Base-by-base conservation (phyloP, 768 basidiomycete species). In the Phlegmacium glaucopus region DNA sequence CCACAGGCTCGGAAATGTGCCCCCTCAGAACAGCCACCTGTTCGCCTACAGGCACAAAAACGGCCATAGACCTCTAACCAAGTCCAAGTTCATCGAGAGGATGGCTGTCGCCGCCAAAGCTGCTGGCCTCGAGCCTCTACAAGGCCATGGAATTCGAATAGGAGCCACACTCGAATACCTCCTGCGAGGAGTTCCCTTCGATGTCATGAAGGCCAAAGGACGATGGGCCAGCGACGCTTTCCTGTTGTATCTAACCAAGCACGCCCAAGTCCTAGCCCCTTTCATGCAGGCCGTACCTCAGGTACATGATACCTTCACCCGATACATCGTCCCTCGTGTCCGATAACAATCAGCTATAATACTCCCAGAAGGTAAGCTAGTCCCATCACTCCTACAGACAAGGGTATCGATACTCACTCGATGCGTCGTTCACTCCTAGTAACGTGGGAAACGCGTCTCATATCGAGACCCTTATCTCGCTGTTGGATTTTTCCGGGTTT, bases 181-280 rank as follows among this genome's bases (percentile, higher is more conserved):
- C 0, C 46, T 62, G 0, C 41, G 44, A 3, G 60, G 60, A 0
- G 45, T 58, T 61, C 32, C n/a, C n/a, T 34, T 34, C 6, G 32
- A 34, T 4, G 6, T 34, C 3, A 34, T 34, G 32, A 66, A 67
- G 16, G 53, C 57, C 0, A 63, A 60, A 39, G 65, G 65, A 1
- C 47, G 61, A 1, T 69, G 66, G 66, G 48, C 54, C 0, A 53
- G 66, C 3, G 61, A 66, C 4, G 39, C 64, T 0, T 69, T 69
- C 47, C 42, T 42, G 0, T 2, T 54, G 0, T 69, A 69, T 39
- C 56, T 69, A 0, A 42, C 55, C 0, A 47, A 59, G 7, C 67
- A 68, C 28, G 53, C 60, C 0, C 39, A 51, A 12, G 50, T 64
- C 6, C 37, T 66, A 0, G 13, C 61, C 61, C 6, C 57, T 34